These are phyloP conservation scores for Phaffia australis DNA, from an alignment of 768 basidiomycete species.

Conservation along the genomic window DNA sequence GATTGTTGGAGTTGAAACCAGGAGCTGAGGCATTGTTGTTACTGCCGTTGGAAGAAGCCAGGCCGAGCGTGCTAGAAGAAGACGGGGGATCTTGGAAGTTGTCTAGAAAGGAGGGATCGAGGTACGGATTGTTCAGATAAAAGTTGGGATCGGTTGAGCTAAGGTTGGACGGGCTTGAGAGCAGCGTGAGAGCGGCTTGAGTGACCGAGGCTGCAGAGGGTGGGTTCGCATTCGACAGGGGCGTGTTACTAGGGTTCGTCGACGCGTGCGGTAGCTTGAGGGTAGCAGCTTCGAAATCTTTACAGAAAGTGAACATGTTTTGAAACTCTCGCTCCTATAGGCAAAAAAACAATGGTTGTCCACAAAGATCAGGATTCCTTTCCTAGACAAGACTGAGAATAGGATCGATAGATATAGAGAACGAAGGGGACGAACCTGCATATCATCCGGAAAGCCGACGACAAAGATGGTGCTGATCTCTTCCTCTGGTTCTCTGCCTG, in stretches of 20 bases:
- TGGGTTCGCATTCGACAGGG: constrained; percentile 5
- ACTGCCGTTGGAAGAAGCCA: constrained; percentile 33
- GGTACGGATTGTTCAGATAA: constrained; percentile 6
- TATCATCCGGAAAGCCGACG: constrained; percentile 97
- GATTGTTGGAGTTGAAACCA: constrained; percentile 29
- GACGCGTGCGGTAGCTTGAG: constrained; percentile 68
- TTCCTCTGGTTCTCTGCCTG: constrained; percentile 42
- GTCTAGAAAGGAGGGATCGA: not conserved
- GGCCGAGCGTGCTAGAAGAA: constrained; percentile 21
- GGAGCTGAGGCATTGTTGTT: constrained; percentile 28
- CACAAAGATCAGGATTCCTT: constrained; percentile 21
- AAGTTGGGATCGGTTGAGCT: not conserved
- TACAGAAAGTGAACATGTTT: constrained; percentile 96
- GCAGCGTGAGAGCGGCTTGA: not conserved
- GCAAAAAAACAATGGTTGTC: constrained; percentile 23
- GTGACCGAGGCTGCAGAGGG: constrained; percentile 4
- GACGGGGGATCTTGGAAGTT: not conserved
- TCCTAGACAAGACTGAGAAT: not conserved
- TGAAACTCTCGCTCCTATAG: constrained; percentile 93
- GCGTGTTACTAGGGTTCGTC: constrained; percentile 1
- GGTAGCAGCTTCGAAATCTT: constrained; percentile 93
- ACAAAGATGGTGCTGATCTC: constrained; percentile 97
- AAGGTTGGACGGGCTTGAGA: not conserved
- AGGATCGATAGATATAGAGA: not conserved
- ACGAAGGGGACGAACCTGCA: constrained; percentile 57